These are phyloP conservation scores for Trametes elegans DNA, from an alignment of 768 basidiomycete species.

Conservation along the genomic window DNA sequence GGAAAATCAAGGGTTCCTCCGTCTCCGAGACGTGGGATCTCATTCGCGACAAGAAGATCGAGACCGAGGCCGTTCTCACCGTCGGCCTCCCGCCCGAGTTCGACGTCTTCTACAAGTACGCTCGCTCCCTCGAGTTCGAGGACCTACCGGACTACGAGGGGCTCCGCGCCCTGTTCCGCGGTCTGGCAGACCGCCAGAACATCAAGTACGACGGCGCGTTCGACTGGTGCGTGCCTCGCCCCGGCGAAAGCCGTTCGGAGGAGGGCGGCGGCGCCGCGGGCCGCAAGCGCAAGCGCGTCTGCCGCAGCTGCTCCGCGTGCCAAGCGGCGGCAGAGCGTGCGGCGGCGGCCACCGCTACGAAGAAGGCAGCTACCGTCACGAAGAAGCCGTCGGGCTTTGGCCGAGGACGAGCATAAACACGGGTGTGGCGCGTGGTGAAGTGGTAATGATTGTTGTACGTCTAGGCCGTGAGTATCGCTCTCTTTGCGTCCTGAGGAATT, in stretches of 20 bases:
- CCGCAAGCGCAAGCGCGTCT: constrained; percentile 23
- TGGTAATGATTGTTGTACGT: constrained; percentile 8
- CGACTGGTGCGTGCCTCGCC: constrained; percentile 29
- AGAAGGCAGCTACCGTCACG: constrained; percentile 6
- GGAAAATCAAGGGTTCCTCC: constrained; percentile 63
- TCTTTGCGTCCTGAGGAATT: background rate
- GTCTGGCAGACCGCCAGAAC: constrained; percentile 31
- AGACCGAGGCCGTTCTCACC: constrained; percentile 64
- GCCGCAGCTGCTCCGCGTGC: constrained; percentile 27
- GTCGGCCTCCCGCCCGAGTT: constrained; percentile 80
- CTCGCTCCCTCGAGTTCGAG: constrained; percentile 79
- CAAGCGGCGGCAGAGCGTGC: constrained; percentile 22
- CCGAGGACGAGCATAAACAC: constrained; percentile 3
- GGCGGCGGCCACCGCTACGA: constrained; percentile 15
- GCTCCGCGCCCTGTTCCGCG: constrained; percentile 68
- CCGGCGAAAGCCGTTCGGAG: constrained; percentile 13
- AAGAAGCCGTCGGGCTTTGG: too few species aligned
- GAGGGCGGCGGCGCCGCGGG: constrained; percentile 1
- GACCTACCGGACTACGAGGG: constrained; percentile 90
- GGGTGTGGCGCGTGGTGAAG: background rate
- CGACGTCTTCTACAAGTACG: constrained; percentile 74
- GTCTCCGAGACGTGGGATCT: constrained; percentile 73
- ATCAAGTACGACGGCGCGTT: constrained; percentile 30
- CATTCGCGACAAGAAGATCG: constrained; percentile 71
- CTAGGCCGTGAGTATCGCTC: constrained; percentile 10